Conservation (phyloP, 1,139 yeast genomes). For the Lodderomyces metapsilosis region DNA sequence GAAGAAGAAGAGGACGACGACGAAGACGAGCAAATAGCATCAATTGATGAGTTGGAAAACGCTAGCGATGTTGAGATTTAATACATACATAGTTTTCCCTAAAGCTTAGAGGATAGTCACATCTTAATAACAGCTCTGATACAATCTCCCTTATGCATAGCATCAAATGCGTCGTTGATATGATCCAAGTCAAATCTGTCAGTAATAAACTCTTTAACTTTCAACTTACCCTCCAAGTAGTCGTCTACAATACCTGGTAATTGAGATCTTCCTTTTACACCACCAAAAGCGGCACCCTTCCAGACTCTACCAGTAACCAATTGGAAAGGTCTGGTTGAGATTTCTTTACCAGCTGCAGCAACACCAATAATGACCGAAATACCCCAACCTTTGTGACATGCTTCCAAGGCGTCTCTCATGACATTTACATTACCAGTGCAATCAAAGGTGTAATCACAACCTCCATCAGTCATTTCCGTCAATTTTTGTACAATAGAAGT, state of each 20-base stretch:
- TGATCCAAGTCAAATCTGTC: constrained; percentile 76
- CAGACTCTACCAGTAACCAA: constrained; percentile 98
- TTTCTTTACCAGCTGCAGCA: constrained; percentile 97
- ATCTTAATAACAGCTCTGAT: constrained; percentile 82
- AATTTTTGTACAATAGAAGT: constrained; percentile 79
- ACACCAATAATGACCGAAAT: constrained; percentile 92
- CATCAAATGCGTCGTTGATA: constrained; percentile 88
- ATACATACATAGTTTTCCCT: constrained; percentile 2
- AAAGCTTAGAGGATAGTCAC: constrained; percentile 15
- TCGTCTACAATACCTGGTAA: constrained; percentile 88
- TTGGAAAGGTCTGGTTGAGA: constrained; percentile 96
- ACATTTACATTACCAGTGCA: constrained; percentile 96
- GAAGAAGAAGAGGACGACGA: constrained; percentile 20
- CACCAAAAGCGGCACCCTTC: constrained; percentile 99
- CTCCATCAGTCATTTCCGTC: constrained; percentile 92
- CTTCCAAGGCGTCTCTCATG: constrained; percentile 94
- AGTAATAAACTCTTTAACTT: constrained; percentile 94
- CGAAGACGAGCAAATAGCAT: constrained; percentile 18
- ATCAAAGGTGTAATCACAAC: constrained; percentile 92
- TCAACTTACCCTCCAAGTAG: constrained; percentile 76
- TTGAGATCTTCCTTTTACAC: constrained; percentile 96
- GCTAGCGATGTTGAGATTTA: constrained; percentile 31
- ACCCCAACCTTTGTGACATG: constrained; percentile 99
- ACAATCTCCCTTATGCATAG: constrained; percentile 92
- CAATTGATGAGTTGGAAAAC: constrained; percentile 14